These are phyloP conservation scores for Fistulifera pelliculosa DNA, from an alignment of 108 stramenopile genomes.

Conservation along the genomic window DNA sequence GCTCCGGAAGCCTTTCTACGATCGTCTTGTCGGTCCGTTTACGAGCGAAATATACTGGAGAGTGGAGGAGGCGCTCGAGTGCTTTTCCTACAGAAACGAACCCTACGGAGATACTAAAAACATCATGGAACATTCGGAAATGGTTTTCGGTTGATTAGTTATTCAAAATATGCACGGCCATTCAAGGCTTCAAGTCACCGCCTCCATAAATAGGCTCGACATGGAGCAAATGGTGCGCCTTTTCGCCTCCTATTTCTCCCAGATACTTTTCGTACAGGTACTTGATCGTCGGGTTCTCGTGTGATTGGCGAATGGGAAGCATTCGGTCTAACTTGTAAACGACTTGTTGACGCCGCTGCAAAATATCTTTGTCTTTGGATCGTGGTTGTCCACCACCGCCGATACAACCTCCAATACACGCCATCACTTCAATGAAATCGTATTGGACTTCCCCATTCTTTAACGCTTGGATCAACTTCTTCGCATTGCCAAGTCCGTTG, in stretches of 20 bases:
- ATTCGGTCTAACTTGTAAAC: constrained; percentile 27
- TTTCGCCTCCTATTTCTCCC: constrained; percentile 24
- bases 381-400: constrained; percentile 48
- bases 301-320: constrained; percentile 22
- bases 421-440: constrained; percentile 44
- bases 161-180: no score
- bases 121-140: no score
- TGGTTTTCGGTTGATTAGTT: no score
- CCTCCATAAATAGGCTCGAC: no score
- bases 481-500: constrained; percentile 30
- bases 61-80: no score
- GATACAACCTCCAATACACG: constrained; percentile 44
- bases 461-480: constrained; percentile 22
- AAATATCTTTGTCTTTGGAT: constrained; percentile 28
- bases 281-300: constrained; percentile 31
- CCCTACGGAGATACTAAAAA: no score
- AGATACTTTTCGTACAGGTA: constrained; percentile 29
- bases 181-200: no score
- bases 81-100: no score
- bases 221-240: constrained; percentile 29
- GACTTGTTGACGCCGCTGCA: constrained; percentile 26
- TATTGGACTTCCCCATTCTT: constrained; percentile 26
- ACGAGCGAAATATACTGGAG: no score
- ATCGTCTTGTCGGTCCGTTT: no score
- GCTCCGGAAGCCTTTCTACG: no score